Percentiles rank a stretch among this genome's conserved stretches.
Conservation (phyloP, 768 basidiomycete genomes). For the Arthromyces matolae region DNA sequence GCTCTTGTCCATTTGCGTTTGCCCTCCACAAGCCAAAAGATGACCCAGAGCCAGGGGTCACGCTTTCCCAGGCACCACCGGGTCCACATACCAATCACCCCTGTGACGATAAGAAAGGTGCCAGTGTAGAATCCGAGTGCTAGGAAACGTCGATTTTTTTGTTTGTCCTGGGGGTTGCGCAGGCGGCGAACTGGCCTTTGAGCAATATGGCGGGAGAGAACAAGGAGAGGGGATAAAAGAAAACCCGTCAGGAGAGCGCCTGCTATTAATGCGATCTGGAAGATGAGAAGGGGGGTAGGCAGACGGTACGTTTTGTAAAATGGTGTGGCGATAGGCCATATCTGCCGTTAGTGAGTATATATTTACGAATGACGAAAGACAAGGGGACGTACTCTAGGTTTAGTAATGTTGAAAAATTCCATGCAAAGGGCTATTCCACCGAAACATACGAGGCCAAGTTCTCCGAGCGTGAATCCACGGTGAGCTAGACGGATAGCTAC, state of each 20-base stretch:
- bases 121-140: conserved; percentile 85
- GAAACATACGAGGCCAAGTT: conserved; percentile 84
- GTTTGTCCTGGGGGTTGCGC: conserved; percentile 79
- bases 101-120: conserved; percentile 69
- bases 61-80: conserved; percentile 77
- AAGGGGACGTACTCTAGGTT: conserved; percentile 59
- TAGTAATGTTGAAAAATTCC: conserved; percentile 83
- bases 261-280: conserved; percentile 89
- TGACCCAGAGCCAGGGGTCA: conserved; percentile 84
- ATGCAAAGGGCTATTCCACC: conserved; percentile 84
- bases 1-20: conserved; percentile 75
- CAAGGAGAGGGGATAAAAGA: conserved; percentile 88
- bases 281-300: conserved; percentile 87
- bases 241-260: conserved; percentile 93
- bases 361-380: not conserved
- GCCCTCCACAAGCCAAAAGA: conserved; percentile 77
- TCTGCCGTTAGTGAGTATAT: conserved; percentile 37
- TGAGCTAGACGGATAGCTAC: conserved; percentile 86
- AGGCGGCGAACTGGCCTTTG: conserved; percentile 81
- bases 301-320: conserved; percentile 91
- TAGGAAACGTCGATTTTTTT: conserved; percentile 74
- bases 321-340: conserved; percentile 73
- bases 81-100: conserved; percentile 90
- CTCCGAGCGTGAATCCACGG: conserved; percentile 93
- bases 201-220: conserved; percentile 88